These are phyloP conservation scores for Fusarium fujikuroi DNA, from an alignment of 2,329 filamentous ascomycete genomes.

Conservation along the genomic window DNA sequence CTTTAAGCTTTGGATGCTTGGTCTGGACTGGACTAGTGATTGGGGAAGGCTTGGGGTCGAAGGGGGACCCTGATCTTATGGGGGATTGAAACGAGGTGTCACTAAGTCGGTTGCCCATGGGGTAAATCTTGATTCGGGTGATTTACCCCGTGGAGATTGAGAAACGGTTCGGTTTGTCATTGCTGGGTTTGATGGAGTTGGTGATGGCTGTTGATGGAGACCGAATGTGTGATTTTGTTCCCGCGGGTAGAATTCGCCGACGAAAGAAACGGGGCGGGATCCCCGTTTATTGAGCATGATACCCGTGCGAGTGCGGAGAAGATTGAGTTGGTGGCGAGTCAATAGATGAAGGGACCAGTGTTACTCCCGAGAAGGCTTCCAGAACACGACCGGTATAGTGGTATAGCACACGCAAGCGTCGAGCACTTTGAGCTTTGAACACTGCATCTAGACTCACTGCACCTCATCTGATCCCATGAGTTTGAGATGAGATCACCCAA, in stretches of 20 bases:
- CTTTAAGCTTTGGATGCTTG: slow-evolving; percentile 1
- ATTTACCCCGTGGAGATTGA: slow-evolving; percentile 13
- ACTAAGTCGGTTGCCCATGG: slow-evolving; percentile 11
- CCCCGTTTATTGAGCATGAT: too few relatives aligned
- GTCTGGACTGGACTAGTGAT: background rate
- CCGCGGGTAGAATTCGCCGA: background rate
- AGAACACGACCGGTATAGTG: background rate
- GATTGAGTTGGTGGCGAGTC: background rate
- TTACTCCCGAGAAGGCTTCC: background rate
- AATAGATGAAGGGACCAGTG: background rate
- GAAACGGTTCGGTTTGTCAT: slow-evolving; percentile 3
- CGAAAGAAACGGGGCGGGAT: background rate
- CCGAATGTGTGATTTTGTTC: background rate
- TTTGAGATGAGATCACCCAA: background rate
- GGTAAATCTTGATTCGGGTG: slow-evolving; percentile 7
- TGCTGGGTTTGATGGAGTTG: background rate
- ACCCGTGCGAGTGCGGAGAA: background rate
- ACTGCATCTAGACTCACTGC: background rate
- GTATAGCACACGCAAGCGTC: background rate
- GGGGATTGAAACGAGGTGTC: background rate
- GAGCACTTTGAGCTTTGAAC: background rate
- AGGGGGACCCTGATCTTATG: slow-evolving; percentile 17
- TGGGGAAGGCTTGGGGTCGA: slow-evolving; percentile 10
- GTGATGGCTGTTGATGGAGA: background rate
- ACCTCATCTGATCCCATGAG: background rate